A percentile compares a stretch with the other conserved stretches of the same genome.
These are phyloP conservation scores for Myxozyma lipomycoides DNA, from an alignment of 805 yeast genomes.

Conservation along the genomic window DNA sequence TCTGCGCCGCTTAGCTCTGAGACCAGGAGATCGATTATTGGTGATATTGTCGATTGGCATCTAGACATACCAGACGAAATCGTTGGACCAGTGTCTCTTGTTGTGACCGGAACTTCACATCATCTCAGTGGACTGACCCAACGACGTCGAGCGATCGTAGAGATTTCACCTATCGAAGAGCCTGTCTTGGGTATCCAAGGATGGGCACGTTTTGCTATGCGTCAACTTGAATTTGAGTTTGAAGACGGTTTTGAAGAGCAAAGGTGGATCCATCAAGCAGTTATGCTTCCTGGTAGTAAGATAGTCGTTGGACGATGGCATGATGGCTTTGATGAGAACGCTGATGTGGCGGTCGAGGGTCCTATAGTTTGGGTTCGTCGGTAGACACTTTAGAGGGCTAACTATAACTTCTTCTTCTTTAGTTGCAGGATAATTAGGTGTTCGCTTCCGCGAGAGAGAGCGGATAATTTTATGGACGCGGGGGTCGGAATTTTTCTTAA, in stretches of 20 bases:
- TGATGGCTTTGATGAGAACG: conserved; percentile 25
- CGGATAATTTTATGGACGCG: too few species aligned
- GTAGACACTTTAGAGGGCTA: too few species aligned
- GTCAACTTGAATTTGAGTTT: conserved; percentile 24
- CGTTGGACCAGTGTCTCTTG: conserved; percentile 19
- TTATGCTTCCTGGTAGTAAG: conserved; percentile 25
- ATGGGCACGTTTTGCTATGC: conserved; percentile 24
- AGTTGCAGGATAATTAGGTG: too few species aligned
- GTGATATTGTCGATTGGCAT: conserved; percentile 26
- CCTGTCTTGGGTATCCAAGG: conserved; percentile 25
- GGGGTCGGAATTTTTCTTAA: too few species aligned
- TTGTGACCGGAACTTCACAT: conserved; percentile 21
- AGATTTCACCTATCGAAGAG: conserved; percentile 22
- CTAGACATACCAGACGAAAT: conserved; percentile 21
- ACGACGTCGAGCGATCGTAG: conserved; percentile 23
- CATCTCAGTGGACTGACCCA: conserved; percentile 25
- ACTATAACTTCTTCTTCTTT: too few species aligned
- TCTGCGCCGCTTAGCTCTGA: conserved; percentile 22
- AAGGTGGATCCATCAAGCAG: conserved; percentile 26
- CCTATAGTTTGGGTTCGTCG: conserved; percentile 24
- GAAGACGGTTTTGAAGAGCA: conserved; percentile 26
- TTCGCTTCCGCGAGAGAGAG: too few species aligned
- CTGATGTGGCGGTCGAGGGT: conserved; percentile 24
- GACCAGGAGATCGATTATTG: conserved; percentile 24
- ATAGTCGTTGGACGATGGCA: conserved; percentile 28